Base-by-base conservation (phyloP, 108 stramenopile species). In the Hondaea fermentalgiana region DNA sequence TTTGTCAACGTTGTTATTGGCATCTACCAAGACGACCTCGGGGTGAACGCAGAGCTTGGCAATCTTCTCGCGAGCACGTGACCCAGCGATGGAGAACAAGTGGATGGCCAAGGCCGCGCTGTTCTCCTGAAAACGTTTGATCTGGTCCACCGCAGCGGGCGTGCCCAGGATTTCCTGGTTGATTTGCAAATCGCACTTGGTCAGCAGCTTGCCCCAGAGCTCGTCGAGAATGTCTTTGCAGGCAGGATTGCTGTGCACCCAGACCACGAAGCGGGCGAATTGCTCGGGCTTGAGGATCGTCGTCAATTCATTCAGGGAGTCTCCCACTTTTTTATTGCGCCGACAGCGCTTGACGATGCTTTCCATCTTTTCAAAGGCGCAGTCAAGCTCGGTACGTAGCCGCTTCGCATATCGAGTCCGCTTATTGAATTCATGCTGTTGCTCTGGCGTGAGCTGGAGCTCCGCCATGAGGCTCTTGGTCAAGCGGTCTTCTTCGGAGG, bases 191-290 rank as follows among this genome's bases (percentile, higher is more conserved):
- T 83, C 23, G 28, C 76, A 83, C 51, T 83, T 83, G 49, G 76
- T 53, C 4, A 83, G 76, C 6, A 83, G 76, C 51, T 83, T 83
- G 4, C 51, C 76, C 76, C 76, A 83, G 25, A 83, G 76, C 76
- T 83, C 76, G 76, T 83, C 76, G 49, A 83, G 76, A 53, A 83
- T 83, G 51, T 83, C 76, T 35, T 83, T 83, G 76, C 76, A 83
- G 25, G 76, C 76, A 10, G 76, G 76, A 4, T 83, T 83, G 51
- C 76, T 83, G 49, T 53, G 76, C 17, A 83, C 76, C 76, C 76
- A 83, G 6, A 83, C 76, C n/a, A 83, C 76, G 51, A 83, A 83
- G 25, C 76, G 45, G 51, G 76, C 76, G 23, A 83, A 83, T 23
- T 83, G 76, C 76, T 83, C 76, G n/a, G 76, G 76, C 3, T 53